Evolutionary conservation across 345 rosid species (phyloP).

Genomic region (Passiflora organensis): DNA sequence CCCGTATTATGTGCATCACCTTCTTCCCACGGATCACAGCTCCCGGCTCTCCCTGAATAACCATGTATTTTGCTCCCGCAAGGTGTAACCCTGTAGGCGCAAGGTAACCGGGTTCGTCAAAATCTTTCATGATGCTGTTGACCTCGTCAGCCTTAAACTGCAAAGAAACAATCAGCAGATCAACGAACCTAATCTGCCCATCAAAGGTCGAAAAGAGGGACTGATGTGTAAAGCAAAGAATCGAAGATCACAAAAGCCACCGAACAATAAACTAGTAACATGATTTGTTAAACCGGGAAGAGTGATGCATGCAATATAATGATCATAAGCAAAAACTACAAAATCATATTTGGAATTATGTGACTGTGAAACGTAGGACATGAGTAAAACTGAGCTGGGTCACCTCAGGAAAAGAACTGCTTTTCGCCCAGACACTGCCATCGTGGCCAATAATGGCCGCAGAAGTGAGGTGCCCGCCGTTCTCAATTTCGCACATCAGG

Average conservation of each 20-base stretch:
- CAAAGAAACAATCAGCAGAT: background rate
- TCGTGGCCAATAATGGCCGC: constrained; percentile 54
- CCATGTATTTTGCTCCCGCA: constrained; percentile 29
- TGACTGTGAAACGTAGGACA: no score
- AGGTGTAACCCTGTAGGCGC: constrained; percentile 28
- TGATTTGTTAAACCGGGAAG: no score
- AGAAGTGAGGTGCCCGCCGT: constrained; percentile 38
- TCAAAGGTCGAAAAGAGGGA: background rate
- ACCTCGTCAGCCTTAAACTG: constrained; percentile 26
- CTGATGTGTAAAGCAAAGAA: no score
- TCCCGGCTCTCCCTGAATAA: constrained; percentile 29
- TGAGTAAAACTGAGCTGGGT: no score
- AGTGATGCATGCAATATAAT: no score
- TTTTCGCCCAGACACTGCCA: constrained; percentile 57
- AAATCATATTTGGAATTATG: no score
- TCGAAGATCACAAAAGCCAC: no score
- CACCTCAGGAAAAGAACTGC: constrained; percentile 45
- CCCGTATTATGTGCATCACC: no score
- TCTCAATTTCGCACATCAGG: constrained; percentile 40
- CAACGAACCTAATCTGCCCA: background rate
- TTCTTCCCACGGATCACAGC: constrained; percentile 32
- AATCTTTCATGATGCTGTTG: constrained; percentile 24
- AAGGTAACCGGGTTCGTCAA: constrained; percentile 28
- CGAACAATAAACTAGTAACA: no score
- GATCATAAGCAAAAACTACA: no score